These are phyloP conservation scores for Glebionis coronaria DNA, from an alignment of 129 eudicot genomes.

Conservation along the genomic window DNA sequence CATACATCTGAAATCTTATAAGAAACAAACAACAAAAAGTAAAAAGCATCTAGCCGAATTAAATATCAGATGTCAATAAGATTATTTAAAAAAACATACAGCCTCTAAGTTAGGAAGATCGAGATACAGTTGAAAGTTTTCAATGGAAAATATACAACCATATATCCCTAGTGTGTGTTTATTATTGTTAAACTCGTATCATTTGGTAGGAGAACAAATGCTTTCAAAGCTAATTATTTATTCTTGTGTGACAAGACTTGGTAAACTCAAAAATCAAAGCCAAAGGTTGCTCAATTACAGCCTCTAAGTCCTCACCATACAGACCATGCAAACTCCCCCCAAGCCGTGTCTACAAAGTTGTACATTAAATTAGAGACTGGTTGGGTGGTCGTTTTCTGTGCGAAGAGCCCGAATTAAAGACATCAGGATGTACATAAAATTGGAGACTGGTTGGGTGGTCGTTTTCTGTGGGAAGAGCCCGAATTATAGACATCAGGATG, in stretches of 20 bases:
- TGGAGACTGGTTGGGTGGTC: constrained; percentile 30
- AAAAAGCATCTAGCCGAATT: too few species aligned
- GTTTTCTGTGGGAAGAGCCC: constrained; percentile 45
- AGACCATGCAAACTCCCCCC: constrained; percentile 47
- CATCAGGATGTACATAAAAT: constrained; percentile 51
- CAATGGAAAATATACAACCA: neutral
- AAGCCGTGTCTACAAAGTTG: constrained; percentile 40
- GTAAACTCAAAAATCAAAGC: constrained; percentile 56
- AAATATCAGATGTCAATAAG: too few species aligned
- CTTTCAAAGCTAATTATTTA: neutral
- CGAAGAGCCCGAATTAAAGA: constrained; percentile 44
- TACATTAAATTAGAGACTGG: constrained; percentile 44
- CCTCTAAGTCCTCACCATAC: constrained; percentile 39
- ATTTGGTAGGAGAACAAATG: constrained; percentile 7
- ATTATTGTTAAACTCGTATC: neutral
- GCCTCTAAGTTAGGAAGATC: too few species aligned
- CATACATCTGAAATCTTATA: too few species aligned
- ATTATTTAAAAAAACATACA: too few species aligned
- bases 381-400: constrained; percentile 39
- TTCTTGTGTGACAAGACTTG: neutral
- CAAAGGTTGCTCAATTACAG: constrained; percentile 53
- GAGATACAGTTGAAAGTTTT: neutral
- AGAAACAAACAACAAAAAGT: too few species aligned
- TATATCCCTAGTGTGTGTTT: neutral
- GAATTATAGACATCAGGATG: constrained; percentile 48